phyloP scores from a whole-genome alignment of 495 filamentous ascomycete species.

The Achaetomiella virescens region DNA sequence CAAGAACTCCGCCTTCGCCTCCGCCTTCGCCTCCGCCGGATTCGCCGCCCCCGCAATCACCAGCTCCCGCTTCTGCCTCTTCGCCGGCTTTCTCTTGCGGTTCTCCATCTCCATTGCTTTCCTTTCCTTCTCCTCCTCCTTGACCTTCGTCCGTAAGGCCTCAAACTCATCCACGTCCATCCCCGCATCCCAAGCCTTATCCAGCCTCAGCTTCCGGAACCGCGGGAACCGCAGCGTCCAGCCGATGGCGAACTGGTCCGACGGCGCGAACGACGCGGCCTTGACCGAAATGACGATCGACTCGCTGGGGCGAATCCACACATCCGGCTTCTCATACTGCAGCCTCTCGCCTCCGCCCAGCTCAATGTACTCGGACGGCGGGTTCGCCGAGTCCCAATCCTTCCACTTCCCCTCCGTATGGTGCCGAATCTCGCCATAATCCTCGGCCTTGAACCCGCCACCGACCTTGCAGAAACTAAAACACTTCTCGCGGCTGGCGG shows the following conservation, averaged over 20 bases:
- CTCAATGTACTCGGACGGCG: conserved; percentile 74
- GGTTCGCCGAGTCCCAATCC: conserved; percentile 72
- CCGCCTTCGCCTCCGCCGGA: background rate
- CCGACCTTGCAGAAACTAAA: conserved; percentile 95
- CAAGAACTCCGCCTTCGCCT: background rate
- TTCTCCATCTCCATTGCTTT: conserved; percentile 80
- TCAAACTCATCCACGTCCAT: conserved; percentile 72
- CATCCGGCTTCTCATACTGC: conserved; percentile 76
- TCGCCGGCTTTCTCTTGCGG: conserved; percentile 54
- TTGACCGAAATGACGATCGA: conserved; percentile 86
- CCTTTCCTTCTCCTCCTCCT: conserved; percentile 61
- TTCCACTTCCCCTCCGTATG: conserved; percentile 88
- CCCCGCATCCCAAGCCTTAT: conserved; percentile 78
- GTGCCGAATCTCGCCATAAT: conserved; percentile 76
- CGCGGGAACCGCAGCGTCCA: conserved; percentile 86
- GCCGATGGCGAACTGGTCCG: conserved; percentile 70
- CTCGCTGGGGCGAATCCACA: conserved; percentile 88
- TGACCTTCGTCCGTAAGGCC: conserved; percentile 62
- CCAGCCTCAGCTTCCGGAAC: conserved; percentile 73
- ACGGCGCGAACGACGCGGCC: conserved; percentile 69
- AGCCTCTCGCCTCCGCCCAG: conserved; percentile 65
- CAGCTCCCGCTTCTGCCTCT: conserved; percentile 60
- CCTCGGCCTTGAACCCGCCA: conserved; percentile 79
- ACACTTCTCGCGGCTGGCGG: conserved; percentile 61
- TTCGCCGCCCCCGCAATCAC: conserved; percentile 59